phyloP scores from a whole-genome alignment of 164 flowering plant species.

The Nymphaea colorata region DNA sequence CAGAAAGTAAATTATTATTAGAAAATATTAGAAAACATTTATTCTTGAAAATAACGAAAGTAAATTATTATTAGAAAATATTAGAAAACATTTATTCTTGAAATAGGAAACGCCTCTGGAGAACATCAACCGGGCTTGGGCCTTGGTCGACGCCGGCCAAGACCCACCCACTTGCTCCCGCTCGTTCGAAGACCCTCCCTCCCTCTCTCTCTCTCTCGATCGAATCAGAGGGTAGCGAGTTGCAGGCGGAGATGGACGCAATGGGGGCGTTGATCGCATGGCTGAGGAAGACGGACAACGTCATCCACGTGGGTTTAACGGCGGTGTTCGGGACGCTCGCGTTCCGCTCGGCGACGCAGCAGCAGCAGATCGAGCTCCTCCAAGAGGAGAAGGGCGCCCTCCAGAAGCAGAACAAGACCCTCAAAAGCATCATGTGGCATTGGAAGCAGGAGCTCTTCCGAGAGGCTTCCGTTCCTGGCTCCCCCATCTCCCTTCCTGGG shows the following conservation, averaged over 20 bases:
- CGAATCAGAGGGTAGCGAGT: no score
- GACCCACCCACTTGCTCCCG: no score
- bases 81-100: neutral
- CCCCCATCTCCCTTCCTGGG: constrained; percentile 34
- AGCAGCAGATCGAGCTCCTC: constrained; percentile 37
- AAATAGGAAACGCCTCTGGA: no score
- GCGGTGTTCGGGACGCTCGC: constrained; percentile 29
- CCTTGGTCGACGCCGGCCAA: no score
- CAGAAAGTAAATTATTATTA: no score
- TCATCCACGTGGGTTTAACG: constrained; percentile 26
- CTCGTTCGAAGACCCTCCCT: no score
- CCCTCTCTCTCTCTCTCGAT: no score
- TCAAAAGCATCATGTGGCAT: constrained; percentile 57
- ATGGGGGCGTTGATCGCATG: neutral
- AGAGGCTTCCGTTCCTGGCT: constrained; percentile 27
- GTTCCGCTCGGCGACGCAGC: constrained; percentile 44
- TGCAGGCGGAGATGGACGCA: constrained; percentile 1
- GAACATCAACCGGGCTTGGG: no score
- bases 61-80: no score
- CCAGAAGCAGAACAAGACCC: constrained; percentile 39
- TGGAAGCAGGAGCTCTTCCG: constrained; percentile 74
- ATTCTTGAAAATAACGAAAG: no score
- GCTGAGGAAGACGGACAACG: constrained; percentile 5
- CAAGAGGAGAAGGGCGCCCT: constrained; percentile 49
- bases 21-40: neutral